phyloP scores from a whole-genome alignment of 2,329 filamentous ascomycete genomes.

The Aspergillus latus region DNA sequence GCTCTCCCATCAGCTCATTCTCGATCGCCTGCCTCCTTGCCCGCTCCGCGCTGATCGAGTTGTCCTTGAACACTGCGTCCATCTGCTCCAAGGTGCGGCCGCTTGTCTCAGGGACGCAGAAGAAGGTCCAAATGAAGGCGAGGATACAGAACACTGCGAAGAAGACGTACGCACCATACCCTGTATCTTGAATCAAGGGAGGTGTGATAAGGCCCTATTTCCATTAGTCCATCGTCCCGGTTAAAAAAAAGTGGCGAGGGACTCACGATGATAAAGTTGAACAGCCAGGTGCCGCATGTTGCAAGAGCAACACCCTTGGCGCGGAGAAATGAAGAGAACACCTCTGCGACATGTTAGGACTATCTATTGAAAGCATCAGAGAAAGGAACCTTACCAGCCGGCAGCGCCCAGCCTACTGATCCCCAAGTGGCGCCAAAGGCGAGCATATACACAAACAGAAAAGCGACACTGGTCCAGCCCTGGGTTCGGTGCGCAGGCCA shows the following conservation, averaged over 20 bases:
- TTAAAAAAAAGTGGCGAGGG: constrained; percentile 21
- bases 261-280: constrained; percentile 60
- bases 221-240: not conserved
- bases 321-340: constrained; percentile 62
- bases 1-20: constrained; percentile 26
- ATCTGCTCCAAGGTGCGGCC: constrained; percentile 58
- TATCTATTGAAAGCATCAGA: not conserved
- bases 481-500: constrained; percentile 53
- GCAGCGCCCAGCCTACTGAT: constrained; percentile 49
- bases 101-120: constrained; percentile 60
- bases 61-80: constrained; percentile 48
- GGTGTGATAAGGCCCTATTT: constrained; percentile 61
- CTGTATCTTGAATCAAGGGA: constrained; percentile 59
- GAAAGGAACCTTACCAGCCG: constrained; percentile 30
- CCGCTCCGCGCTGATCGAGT: constrained; percentile 33
- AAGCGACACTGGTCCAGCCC: constrained; percentile 58
- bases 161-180: constrained; percentile 57
- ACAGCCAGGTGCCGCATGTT: constrained; percentile 64
- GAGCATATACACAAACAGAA: constrained; percentile 63
- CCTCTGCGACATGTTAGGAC: constrained; percentile 49
- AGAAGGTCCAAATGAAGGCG: constrained; percentile 52
- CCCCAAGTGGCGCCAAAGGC: constrained; percentile 62
- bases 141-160: constrained; percentile 58
- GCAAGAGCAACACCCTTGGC: constrained; percentile 67
- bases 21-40: constrained; percentile 35